Conservation (phyloP, 306 rosid genomes). For the Dalbergia cochinchinensis region DNA sequence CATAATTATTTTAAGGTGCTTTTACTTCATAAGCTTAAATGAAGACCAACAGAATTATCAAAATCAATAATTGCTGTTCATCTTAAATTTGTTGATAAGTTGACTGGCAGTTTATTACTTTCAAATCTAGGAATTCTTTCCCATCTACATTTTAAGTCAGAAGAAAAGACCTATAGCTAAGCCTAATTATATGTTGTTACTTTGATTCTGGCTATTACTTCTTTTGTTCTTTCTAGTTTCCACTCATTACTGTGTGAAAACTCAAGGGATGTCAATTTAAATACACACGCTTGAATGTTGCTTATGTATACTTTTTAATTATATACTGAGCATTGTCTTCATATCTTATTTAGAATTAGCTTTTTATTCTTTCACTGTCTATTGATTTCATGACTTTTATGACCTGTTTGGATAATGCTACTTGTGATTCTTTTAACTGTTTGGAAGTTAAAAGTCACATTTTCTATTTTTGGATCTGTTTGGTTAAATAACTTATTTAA, state of each 20-base stretch:
- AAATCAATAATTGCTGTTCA: background rate
- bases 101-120: background rate
- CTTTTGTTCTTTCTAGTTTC: background rate
- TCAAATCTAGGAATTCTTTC: background rate
- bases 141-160: background rate
- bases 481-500: too few relatives aligned
- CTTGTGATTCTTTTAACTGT: too few relatives aligned
- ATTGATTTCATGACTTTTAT: background rate
- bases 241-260: background rate
- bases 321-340: background rate
- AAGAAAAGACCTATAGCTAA: background rate
- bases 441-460: background rate
- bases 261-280: background rate
- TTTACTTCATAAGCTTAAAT: slow-evolving; percentile 23
- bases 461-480: too few relatives aligned
- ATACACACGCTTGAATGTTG: background rate
- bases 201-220: background rate
- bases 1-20: background rate
- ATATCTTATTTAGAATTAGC: background rate
- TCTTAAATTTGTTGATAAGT: slow-evolving; percentile 8
- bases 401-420: too few relatives aligned
- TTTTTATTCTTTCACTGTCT: background rate
- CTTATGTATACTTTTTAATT: background rate
- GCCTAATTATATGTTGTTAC: background rate
- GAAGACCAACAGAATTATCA: background rate